phyloP scores from a whole-genome alignment of 1,284 basidiomycete genomes.

The Boletus mariae region DNA sequence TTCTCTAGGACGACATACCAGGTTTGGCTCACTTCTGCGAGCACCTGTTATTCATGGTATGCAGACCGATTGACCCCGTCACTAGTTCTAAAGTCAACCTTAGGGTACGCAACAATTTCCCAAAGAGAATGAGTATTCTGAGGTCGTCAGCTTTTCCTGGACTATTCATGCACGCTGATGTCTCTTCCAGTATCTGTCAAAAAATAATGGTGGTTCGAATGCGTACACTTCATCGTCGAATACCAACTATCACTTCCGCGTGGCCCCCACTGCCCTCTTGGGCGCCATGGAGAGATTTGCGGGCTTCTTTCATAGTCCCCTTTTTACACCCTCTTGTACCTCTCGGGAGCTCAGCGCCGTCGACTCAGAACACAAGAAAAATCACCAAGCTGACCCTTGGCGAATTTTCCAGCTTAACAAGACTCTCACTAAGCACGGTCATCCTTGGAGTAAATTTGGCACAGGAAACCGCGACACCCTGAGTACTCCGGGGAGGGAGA shows the following conservation, averaged over 20 bases:
- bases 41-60: slow-evolving; percentile 92
- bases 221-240: slow-evolving; percentile 93
- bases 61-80: slow-evolving; percentile 15
- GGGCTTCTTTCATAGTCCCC: slow-evolving; percentile 91
- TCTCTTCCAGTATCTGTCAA: slow-evolving; percentile 70
- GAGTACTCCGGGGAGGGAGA: slow-evolving; percentile 60
- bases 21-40: slow-evolving; percentile 94
- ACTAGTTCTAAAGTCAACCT: slow-evolving; percentile 12
- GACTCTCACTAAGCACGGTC: slow-evolving; percentile 74
- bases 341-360: slow-evolving; percentile 95
- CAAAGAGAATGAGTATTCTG: slow-evolving; percentile 88
- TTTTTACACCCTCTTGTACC: slow-evolving; percentile 90
- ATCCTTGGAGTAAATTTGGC: slow-evolving; percentile 93
- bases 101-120: slow-evolving; percentile 84
- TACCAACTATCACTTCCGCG: slow-evolving; percentile 94
- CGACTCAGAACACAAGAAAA: slow-evolving; percentile 98
- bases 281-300: slow-evolving; percentile 91
- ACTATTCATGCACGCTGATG: background rate
- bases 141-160: slow-evolving; percentile 41
- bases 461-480: slow-evolving; percentile 88
- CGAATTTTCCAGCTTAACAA: slow-evolving; percentile 97
- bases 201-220: slow-evolving; percentile 90
- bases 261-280: slow-evolving; percentile 80
- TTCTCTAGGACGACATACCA: slow-evolving; percentile 71
- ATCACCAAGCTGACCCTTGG: slow-evolving; percentile 93